Percentiles rank a stretch among this genome's conserved stretches.
Conservation (phyloP, 805 yeast genomes). For the Jamesozyma lodderae region DNA sequence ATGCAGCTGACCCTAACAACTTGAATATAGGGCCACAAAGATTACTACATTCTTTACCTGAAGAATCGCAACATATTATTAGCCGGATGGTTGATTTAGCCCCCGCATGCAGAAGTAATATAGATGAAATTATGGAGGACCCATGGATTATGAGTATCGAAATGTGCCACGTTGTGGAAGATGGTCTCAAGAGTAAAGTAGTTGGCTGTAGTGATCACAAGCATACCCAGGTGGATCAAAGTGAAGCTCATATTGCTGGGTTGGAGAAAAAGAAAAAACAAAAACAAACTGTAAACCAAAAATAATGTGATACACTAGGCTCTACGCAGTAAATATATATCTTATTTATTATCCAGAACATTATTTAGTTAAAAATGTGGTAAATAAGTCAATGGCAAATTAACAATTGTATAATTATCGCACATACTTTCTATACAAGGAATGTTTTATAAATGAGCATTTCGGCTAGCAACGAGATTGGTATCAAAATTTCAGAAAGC, state of each 20-base stretch:
- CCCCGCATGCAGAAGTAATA: constrained; percentile 76
- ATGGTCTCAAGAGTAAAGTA: constrained; percentile 33
- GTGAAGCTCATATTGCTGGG: constrained; percentile 92
- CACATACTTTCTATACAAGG: too few species aligned
- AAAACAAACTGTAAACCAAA: constrained; percentile 4
- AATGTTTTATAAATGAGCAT: too few species aligned
- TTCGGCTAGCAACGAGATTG: too few species aligned
- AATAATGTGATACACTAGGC: too few species aligned
- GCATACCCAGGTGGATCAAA: constrained; percentile 85
- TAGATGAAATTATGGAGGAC: constrained; percentile 70
- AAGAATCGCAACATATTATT: constrained; percentile 56
- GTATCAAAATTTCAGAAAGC: too few species aligned
- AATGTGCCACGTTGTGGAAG: constrained; percentile 51
- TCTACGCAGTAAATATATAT: too few species aligned
- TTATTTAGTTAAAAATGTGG: too few species aligned
- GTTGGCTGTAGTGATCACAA: constrained; percentile 50
- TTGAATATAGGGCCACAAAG: constrained; percentile 67
- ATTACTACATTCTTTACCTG: constrained; percentile 59
- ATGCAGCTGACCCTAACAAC: constrained; percentile 43
- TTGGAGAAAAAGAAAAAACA: constrained; percentile 70
- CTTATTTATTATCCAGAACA: too few species aligned
- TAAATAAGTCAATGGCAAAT: too few species aligned
- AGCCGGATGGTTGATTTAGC: constrained; percentile 75
- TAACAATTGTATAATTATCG: too few species aligned
- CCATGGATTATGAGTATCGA: constrained; percentile 55